Evolutionary conservation across 306 rosid species (phyloP), one percentile per base, ranked within the genome.

Genomic region (Cucumis cinereus): DNA sequence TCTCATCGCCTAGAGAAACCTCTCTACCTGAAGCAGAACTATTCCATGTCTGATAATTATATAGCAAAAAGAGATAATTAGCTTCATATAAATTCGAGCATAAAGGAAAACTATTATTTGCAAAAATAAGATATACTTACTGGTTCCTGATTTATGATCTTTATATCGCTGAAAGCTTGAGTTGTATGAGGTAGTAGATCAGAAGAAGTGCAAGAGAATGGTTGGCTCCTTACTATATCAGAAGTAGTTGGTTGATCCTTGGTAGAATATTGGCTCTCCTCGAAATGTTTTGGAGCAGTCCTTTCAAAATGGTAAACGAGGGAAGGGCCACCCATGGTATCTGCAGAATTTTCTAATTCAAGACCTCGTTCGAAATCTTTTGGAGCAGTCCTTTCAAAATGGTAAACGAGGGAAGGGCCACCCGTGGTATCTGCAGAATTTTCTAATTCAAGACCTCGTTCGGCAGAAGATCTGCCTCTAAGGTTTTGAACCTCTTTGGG

Each of bases 51-150:
- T 91, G 90, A 80, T 80, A 53, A 61, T 3, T 30, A 30, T 30
- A 30, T 72, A 74, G 81, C 77, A 80, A 16, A 80, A 41, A 61
- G 49, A 13, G 17, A 60, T 16, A 28, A 36, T 61, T 87, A 77
- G 77, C 55, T 45, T 78, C 60, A 66, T 68, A 67, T 74, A 81
- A 85, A 10, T 40, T 45, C 68, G 49, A 43, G 24, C 3, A 10
- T 76, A 10, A 52, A 70, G 54, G 77, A 20, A 40, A 81, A 30
- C 10, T 24, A 58, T 57, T 67, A 4, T 17, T 63, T 26, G 26
- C 10, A 35, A 76, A 50, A 35, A 26, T 73, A 70, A 36, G 49
- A 80, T 80, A 78, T 73, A 84, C 96, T 87, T 87, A 94, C 98
- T 45, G 87, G 60, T 79, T 76, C 52, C 54, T 80, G 80, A 72